Conservation (phyloP, 2,329 filamentous ascomycete genomes). For the Ceratocystis cubensis region DNA sequence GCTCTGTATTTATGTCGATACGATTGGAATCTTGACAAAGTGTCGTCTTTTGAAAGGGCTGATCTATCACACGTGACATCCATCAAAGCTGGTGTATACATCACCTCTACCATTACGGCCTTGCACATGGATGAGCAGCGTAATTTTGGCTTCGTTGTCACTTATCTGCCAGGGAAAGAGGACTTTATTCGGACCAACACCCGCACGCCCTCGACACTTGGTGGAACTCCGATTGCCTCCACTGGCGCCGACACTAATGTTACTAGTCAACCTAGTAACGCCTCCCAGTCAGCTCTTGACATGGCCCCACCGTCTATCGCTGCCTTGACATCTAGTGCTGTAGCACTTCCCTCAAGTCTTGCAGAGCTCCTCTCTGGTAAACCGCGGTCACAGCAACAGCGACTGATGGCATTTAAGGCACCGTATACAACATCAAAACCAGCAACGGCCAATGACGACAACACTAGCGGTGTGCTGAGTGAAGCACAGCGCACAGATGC, state of each 20-base stretch:
- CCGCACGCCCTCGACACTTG: conserved; percentile 53
- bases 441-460: conserved; percentile 38
- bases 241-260: background rate
- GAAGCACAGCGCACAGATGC: conserved; percentile 45
- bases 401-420: conserved; percentile 44
- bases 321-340: conserved; percentile 20
- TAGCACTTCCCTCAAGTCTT: conserved; percentile 28
- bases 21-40: conserved; percentile 91
- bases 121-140: conserved; percentile 62
- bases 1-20: conserved; percentile 84
- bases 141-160: conserved; percentile 75
- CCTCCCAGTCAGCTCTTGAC: background rate
- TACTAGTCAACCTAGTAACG: background rate
- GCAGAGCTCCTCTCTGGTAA: conserved; percentile 34
- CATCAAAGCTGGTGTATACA: conserved; percentile 73
- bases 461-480: conserved; percentile 32
- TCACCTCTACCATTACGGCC: conserved; percentile 73
- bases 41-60: conserved; percentile 80
- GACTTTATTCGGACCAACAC: conserved; percentile 76
- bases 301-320: conserved; percentile 16
- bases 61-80: conserved; percentile 59
- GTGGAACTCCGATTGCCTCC: conserved; percentile 23
- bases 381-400: conserved; percentile 27
- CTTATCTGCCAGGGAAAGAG: conserved; percentile 58
- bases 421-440: conserved; percentile 42